Conservation (phyloP, 1,139 yeast species). For the Neolecta irregularis region DNA sequence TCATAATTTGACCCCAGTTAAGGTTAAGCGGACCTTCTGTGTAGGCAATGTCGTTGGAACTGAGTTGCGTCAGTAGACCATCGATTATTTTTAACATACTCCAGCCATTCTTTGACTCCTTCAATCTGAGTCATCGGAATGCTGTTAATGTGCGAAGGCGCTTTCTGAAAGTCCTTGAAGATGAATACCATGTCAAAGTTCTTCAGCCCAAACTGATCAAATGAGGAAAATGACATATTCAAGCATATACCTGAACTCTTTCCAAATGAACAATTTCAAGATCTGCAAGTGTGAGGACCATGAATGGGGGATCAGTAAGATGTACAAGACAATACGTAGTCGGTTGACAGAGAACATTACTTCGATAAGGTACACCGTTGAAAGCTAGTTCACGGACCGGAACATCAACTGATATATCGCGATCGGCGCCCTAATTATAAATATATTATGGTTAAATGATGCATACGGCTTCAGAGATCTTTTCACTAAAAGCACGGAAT, state of each 20-base stretch:
- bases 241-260: conserved; percentile 61
- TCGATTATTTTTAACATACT: conserved; percentile 40
- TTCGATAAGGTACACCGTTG: conserved; percentile 93
- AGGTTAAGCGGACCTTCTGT: conserved; percentile 91
- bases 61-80: background rate
- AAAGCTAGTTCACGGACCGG: conserved; percentile 95
- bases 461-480: conserved; percentile 72
- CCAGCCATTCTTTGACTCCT: conserved; percentile 88
- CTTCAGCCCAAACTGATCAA: conserved; percentile 32
- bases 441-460: background rate
- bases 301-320: conserved; percentile 84
- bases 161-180: conserved; percentile 71
- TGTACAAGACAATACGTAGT: conserved; percentile 93
- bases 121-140: conserved; percentile 87
- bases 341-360: conserved; percentile 91
- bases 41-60: conserved; percentile 56
- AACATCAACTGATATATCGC: conserved; percentile 70
- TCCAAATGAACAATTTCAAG: conserved; percentile 91
- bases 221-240: background rate
- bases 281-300: conserved; percentile 80
- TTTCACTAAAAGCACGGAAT: conserved; percentile 76
- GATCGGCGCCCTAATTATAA: conserved; percentile 13
- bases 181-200: conserved; percentile 93
- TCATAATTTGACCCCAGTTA: conserved; percentile 94
- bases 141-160: conserved; percentile 86